These are phyloP conservation scores for Cladorrhinum sp. DNA, from an alignment of 2,329 filamentous ascomycete genomes.

Conservation along the genomic window DNA sequence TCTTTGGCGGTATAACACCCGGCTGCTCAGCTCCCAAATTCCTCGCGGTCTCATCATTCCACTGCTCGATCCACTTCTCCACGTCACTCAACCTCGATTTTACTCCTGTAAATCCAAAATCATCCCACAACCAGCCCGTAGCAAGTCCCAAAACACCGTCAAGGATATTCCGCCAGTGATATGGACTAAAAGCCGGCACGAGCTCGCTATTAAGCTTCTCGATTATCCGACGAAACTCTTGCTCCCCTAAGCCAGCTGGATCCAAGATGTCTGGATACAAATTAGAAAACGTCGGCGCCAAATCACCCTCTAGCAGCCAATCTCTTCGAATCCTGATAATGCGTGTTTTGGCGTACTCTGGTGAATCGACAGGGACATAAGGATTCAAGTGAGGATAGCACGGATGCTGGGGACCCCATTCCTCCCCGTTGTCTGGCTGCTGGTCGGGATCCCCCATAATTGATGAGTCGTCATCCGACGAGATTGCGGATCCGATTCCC, in stretches of 20 bases:
- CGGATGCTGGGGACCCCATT: conserved; percentile 92
- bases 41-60: conserved; percentile 73
- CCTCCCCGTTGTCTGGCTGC: conserved; percentile 65
- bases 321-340: conserved; percentile 90
- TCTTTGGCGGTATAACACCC: conserved; percentile 57
- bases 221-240: conserved; percentile 79
- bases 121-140: conserved; percentile 95
- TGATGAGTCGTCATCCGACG: conserved; percentile 56
- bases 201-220: conserved; percentile 78
- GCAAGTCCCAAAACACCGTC: conserved; percentile 76
- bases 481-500: conserved; percentile 53
- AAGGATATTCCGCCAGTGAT: conserved; percentile 69
- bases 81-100: conserved; percentile 69
- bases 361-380: conserved; percentile 76
- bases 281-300: conserved; percentile 91
- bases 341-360: conserved; percentile 72
- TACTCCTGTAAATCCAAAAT: conserved; percentile 71
- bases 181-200: conserved; percentile 76
- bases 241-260: conserved; percentile 74
- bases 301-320: conserved; percentile 84
- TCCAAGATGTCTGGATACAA: conserved; percentile 95
- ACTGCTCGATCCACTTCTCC: conserved; percentile 80
- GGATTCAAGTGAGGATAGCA: conserved; percentile 93
- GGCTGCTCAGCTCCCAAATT: conserved; percentile 48
- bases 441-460: conserved; percentile 63